A percentile compares a stretch with the other conserved stretches of the same genome.
Evolutionary conservation across 1,284 basidiomycete species (phyloP).

Genomic region (Moesziomyces antarcticus): DNA sequence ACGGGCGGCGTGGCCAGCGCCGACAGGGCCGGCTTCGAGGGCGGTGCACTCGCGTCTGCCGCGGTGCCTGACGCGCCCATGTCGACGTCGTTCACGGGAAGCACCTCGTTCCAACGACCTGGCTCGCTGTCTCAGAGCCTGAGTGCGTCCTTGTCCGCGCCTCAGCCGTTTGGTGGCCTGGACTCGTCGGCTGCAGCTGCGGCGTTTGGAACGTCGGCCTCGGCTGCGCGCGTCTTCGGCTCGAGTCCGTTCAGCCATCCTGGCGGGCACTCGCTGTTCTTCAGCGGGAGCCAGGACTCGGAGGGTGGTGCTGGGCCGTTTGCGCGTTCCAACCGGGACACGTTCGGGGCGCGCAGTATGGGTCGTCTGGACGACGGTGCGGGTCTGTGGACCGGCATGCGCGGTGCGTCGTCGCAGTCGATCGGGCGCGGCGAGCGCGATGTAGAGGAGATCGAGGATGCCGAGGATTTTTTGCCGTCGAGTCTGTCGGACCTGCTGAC

Average conservation of each 20-base stretch:
- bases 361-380: conserved; percentile 34
- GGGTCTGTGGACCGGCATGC: conserved; percentile 36
- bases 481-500: conserved; percentile 65
- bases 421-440: conserved; percentile 16
- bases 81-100: conserved; percentile 26
- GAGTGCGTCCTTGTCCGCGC: conserved; percentile 27
- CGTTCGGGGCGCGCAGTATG: conserved; percentile 40
- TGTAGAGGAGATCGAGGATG: conserved; percentile 45
- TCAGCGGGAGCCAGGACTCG: conserved; percentile 56
- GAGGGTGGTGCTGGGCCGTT: conserved; percentile 51
- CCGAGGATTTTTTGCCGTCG: conserved; percentile 71
- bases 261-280: conserved; percentile 60
- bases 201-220: conserved; percentile 39
- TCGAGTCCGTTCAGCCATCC: conserved; percentile 66
- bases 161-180: conserved; percentile 24
- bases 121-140: conserved; percentile 32
- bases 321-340: conserved; percentile 31
- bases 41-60: conserved; percentile 4
- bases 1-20: conserved; percentile 12
- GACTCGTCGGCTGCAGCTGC: conserved; percentile 33
- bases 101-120: conserved; percentile 35
- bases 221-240: conserved; percentile 52
- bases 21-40: conserved; percentile 25
- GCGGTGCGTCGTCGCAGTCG: conserved; percentile 5
- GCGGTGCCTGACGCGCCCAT: conserved; percentile 9